phyloP scores from a whole-genome alignment of 2,329 filamentous ascomycete genomes.

The Microsporum ferrugineum region DNA sequence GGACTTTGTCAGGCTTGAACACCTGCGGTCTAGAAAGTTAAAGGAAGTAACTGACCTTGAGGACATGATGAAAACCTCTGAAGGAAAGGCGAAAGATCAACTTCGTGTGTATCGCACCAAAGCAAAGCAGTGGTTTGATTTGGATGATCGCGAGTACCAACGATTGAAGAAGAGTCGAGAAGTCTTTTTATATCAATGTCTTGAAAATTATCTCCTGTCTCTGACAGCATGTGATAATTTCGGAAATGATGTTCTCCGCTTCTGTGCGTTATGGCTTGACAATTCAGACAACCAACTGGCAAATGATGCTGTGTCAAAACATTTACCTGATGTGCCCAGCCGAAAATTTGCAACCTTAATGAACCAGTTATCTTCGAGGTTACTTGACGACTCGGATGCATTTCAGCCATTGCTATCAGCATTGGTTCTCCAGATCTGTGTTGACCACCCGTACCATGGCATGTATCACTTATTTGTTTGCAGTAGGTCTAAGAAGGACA shows the following conservation, averaged over 20 bases:
- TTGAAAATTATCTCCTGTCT: constrained; percentile 86
- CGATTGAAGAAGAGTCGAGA: constrained; percentile 64
- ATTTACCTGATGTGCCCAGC: constrained; percentile 66
- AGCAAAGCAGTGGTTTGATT: constrained; percentile 76
- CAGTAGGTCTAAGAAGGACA: constrained; percentile 52
- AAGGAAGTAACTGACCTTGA: constrained; percentile 68
- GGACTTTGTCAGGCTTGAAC: constrained; percentile 70
- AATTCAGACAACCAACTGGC: constrained; percentile 63
- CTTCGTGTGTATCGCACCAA: constrained; percentile 54
- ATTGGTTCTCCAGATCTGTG: constrained; percentile 72
- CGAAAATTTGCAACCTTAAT: constrained; percentile 86
- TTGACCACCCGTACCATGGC: constrained; percentile 88
- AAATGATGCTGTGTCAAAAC: constrained; percentile 61
- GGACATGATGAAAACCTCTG: constrained; percentile 42
- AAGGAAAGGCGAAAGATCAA: constrained; percentile 43
- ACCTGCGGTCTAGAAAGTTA: constrained; percentile 65
- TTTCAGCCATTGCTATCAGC: constrained; percentile 69
- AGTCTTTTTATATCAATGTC: constrained; percentile 72
- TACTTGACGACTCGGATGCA: constrained; percentile 55
- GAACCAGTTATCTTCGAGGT: constrained; percentile 90
- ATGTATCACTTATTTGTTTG: constrained; percentile 95
- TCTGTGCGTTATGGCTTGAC: constrained; percentile 90
- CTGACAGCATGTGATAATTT: constrained; percentile 76
- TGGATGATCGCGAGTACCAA: constrained; percentile 78
- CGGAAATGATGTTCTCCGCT: constrained; percentile 80